A percentile compares a stretch with the other conserved stretches of the same genome.
These are phyloP conservation scores for Rhynchospora tenuis DNA, from an alignment of 176 grass and related monocot genomes.

Conservation along the genomic window DNA sequence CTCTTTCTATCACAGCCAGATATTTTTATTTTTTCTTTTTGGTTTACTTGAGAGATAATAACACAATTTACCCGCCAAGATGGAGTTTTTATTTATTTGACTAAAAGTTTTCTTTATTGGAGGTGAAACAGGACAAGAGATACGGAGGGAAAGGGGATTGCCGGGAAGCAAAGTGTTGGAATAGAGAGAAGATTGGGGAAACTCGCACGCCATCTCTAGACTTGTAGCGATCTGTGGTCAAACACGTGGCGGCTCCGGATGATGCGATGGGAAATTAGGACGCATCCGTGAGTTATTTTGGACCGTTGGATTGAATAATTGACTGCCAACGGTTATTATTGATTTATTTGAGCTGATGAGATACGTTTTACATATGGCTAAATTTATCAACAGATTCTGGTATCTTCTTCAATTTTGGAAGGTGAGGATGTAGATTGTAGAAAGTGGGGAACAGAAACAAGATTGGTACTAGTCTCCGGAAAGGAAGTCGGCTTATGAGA, in stretches of 20 bases:
- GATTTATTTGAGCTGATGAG: neutral
- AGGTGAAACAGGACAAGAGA: neutral
- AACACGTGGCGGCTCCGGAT: neutral
- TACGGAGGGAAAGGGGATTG: neutral
- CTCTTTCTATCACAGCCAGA: constrained; percentile 5
- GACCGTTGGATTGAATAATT: neutral
- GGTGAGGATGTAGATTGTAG: neutral
- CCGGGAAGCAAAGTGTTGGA: constrained; percentile 19
- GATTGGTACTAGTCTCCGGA: neutral
- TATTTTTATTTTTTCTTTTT: neutral
- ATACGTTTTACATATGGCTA: too few species aligned
- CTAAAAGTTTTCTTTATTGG: neutral
- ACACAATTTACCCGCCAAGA: constrained; percentile 27
- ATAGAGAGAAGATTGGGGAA: neutral
- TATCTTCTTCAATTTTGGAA: neutral
- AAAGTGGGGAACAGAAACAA: neutral
- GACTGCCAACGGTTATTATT: neutral
- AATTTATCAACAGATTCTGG: neutral
- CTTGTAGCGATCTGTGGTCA: neutral
- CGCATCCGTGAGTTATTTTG: neutral
- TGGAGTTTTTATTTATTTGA: constrained; percentile 16
- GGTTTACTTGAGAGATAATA: neutral
- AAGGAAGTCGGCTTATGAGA: neutral
- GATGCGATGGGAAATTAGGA: neutral
- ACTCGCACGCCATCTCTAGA: neutral